phyloP scores from a whole-genome alignment of 129 eudicot genomes.

The Lactuca sativa region DNA sequence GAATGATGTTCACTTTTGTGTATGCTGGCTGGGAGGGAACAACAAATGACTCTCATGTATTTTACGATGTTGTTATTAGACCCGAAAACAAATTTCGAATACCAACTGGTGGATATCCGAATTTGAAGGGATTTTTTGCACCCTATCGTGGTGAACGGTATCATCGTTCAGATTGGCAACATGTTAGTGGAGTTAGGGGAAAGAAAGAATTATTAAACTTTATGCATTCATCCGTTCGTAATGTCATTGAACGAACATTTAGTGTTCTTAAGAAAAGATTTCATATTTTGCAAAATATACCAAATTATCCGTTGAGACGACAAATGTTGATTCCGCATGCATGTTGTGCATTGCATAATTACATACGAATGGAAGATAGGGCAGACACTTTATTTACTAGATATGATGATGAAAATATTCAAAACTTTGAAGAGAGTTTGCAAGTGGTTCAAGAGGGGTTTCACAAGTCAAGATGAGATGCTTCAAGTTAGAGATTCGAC shows the following conservation, averaged over 20 bases:
- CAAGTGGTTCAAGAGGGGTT: no score
- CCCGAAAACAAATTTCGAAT: not conserved
- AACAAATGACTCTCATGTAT: not conserved
- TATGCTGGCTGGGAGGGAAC: not conserved
- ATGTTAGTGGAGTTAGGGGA: not conserved
- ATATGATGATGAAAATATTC: no score
- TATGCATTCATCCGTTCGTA: slow-evolving; percentile 5
- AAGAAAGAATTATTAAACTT: slow-evolving; percentile 5
- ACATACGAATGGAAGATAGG: no score
- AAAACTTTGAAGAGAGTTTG: no score
- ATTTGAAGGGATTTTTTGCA: not conserved
- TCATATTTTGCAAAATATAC: not conserved
- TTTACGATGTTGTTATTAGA: not conserved
- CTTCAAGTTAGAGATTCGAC: no score
- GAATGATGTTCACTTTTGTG: slow-evolving; percentile 15
- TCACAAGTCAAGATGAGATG: no score
- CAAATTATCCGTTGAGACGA: slow-evolving; percentile 5
- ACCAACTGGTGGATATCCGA: not conserved
- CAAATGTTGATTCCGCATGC: no score
- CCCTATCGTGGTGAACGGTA: slow-evolving; percentile 12
- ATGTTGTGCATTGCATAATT: no score
- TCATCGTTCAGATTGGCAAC: slow-evolving; percentile 9
- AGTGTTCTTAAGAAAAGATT: slow-evolving; percentile 3
- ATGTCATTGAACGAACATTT: slow-evolving; percentile 7
- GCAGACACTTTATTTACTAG: no score